Percentiles rank a stretch among this genome's conserved stretches.
Conservation (phyloP, 2,329 filamentous ascomycete genomes). For the Talaromyces piceae region DNA sequence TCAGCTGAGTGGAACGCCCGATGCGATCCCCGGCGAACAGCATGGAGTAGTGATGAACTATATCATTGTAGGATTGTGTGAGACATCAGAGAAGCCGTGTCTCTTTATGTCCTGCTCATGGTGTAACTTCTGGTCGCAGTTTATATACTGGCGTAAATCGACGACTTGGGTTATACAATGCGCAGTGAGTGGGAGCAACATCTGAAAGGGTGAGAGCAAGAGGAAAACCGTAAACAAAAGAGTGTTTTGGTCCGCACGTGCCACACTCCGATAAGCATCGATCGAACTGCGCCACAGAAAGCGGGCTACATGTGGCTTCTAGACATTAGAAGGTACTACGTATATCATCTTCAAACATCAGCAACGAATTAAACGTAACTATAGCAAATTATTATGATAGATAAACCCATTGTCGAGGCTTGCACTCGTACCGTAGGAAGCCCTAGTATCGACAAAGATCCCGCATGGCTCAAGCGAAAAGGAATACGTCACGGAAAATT, state of each 20-base stretch:
- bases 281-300: constrained; percentile 3
- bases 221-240: neutral
- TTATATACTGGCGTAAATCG: neutral
- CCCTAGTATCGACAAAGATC: too few relatives aligned
- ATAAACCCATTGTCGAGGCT: too few relatives aligned
- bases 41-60: neutral
- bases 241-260: neutral
- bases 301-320: neutral
- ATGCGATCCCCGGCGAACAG: neutral
- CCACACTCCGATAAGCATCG: neutral
- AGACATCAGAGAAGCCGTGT: neutral
- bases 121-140: neutral
- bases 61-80: neutral
- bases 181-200: neutral
- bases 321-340: too few relatives aligned
- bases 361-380: constrained; percentile 8
- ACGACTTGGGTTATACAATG: neutral
- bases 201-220: neutral
- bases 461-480: neutral
- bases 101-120: neutral
- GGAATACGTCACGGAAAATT: neutral
- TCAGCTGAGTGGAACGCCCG: neutral
- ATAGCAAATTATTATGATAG: too few relatives aligned
- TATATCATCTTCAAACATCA: neutral
- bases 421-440: too few relatives aligned